Conservation (phyloP, 352 stramenopile genomes). For the Aphanomyces stellatus region DNA sequence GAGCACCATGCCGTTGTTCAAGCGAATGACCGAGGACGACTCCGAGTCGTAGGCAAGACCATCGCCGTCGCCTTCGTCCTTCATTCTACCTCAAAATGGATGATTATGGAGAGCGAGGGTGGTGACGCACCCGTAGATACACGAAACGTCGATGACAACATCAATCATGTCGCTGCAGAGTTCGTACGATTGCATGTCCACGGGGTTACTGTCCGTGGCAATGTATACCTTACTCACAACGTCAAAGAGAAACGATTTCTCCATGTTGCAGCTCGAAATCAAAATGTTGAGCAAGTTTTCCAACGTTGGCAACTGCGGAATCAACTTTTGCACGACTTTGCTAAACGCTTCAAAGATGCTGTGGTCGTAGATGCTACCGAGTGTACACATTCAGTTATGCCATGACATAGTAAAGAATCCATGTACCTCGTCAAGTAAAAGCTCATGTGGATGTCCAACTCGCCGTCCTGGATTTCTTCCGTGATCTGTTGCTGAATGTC, state of each 20-base stretch:
- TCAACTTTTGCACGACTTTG: conserved; percentile 97
- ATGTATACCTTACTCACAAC: conserved; percentile 99
- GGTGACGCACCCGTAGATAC: conserved; percentile 95
- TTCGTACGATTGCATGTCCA: conserved; percentile 97
- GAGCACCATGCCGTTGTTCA: conserved; percentile 97
- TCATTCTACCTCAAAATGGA: conserved; percentile 44
- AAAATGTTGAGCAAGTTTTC: conserved; percentile 98
- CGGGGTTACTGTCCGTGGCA: conserved; percentile 95
- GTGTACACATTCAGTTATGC: background rate
- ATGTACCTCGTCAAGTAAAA: conserved; percentile 79
- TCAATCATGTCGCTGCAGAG: conserved; percentile 99
- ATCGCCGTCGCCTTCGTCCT: conserved; percentile 86
- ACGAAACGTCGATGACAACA: conserved; percentile 98
- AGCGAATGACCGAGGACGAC: conserved; percentile 94
- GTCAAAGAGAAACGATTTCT: conserved; percentile 98
- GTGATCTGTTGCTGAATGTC: conserved; percentile 97
- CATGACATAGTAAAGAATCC: background rate
- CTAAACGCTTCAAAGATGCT: conserved; percentile 97
- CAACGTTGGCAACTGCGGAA: conserved; percentile 94
- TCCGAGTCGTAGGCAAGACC: conserved; percentile 93
- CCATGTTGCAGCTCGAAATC: conserved; percentile 96
- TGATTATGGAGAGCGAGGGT: background rate
- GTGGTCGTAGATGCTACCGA: conserved; percentile 87
- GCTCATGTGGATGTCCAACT: conserved; percentile 89
- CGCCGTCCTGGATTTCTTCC: conserved; percentile 92